These are phyloP conservation scores for Calendula officinalis DNA, from an alignment of 129 eudicot species.

Conservation along the genomic window DNA sequence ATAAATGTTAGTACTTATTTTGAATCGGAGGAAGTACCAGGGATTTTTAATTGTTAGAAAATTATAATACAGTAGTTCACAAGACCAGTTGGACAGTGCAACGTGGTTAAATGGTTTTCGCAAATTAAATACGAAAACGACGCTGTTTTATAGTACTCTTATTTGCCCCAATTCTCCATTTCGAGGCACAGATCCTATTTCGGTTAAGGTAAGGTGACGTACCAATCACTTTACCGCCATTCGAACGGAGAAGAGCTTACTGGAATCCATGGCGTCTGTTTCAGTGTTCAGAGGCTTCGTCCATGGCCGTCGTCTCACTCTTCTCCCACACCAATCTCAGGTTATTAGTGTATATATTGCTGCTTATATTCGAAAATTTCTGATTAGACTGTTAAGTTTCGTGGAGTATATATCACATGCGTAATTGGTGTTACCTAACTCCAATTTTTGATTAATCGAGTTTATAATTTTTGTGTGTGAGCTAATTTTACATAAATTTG, in stretches of 20 bases:
- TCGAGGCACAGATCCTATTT: constrained; percentile 10
- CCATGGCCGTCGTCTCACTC: constrained; percentile 52
- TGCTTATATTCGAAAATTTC: background rate
- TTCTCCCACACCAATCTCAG: constrained; percentile 55
- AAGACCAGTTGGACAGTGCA: constrained; percentile 6
- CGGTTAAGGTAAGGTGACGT: background rate
- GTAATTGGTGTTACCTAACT: background rate
- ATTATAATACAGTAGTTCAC: too few species aligned
- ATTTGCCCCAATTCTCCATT: constrained; percentile 3
- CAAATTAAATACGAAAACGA: constrained; percentile 13
- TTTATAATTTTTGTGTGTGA: constrained; percentile 1
- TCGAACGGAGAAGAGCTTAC: background rate
- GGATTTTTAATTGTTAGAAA: too few species aligned
- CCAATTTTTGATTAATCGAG: background rate
- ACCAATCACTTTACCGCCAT: constrained; percentile 16
- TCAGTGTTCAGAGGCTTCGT: constrained; percentile 52
- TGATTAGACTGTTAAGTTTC: background rate
- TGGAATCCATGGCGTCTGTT: constrained; percentile 52
- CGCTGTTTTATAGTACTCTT: background rate
- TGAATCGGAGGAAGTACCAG: too few species aligned
- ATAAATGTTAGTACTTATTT: too few species aligned
- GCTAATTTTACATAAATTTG: background rate
- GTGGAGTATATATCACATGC: background rate
- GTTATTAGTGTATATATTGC: constrained; percentile 17
- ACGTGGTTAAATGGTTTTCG: constrained; percentile 30